Conservation (phyloP, 805 yeast species). For the Sporopachydermia quercuum region DNA sequence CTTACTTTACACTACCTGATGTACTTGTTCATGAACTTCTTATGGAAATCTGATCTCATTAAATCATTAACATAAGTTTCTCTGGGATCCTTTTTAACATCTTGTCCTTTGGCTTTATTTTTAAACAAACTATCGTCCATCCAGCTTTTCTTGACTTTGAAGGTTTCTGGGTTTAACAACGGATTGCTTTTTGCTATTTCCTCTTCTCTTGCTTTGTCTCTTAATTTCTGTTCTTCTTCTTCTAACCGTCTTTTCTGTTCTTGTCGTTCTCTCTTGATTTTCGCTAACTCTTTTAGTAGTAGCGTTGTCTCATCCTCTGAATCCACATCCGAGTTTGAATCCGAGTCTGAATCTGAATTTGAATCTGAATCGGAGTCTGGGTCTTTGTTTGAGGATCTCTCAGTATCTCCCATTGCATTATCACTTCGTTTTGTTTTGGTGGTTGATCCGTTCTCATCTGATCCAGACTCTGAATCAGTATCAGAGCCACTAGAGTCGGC, state of each 20-base stretch:
- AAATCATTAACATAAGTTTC: conserved; percentile 19
- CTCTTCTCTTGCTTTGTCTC: conserved; percentile 9
- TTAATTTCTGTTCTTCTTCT: conserved; percentile 9
- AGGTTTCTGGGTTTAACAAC: conserved; percentile 12
- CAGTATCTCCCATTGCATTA: conserved; percentile 2
- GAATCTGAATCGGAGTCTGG: conserved; percentile 7
- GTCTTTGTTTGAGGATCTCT: neutral
- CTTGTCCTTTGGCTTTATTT: conserved; percentile 17
- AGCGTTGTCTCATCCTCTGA: conserved; percentile 19
- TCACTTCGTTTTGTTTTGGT: neutral
- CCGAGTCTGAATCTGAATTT: conserved; percentile 7
- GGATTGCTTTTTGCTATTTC: conserved; percentile 20
- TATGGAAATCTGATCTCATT: conserved; percentile 22
- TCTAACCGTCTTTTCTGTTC: conserved; percentile 12
- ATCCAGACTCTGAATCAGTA: neutral
- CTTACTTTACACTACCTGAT: too few species aligned
- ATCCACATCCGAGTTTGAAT: conserved; percentile 13
- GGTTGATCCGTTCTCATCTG: neutral
- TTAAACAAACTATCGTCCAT: conserved; percentile 20
- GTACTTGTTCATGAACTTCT: conserved; percentile 20
- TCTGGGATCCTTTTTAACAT: conserved; percentile 9
- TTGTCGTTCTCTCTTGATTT: conserved; percentile 19
- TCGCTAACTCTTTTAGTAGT: conserved; percentile 18
- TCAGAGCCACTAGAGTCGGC: neutral
- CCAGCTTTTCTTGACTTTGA: conserved; percentile 17